Evolutionary conservation across 768 basidiomycete species (phyloP).

Genomic region (Dictyophora rubrovolvata): DNA sequence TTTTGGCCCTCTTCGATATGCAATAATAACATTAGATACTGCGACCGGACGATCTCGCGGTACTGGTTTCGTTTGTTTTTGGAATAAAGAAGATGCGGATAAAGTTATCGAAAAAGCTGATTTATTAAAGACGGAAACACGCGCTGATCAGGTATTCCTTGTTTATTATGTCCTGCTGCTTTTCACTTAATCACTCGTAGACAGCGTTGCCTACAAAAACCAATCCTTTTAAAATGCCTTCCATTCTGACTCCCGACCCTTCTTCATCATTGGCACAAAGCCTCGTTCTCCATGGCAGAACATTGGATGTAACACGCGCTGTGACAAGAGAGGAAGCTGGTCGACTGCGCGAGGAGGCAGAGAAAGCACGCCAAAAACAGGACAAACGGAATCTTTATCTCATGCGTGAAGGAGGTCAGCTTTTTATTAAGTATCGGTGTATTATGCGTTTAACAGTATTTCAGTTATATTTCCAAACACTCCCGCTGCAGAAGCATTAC

Average conservation of each 20-base stretch:
- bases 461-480: conserved; percentile 86
- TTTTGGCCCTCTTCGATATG: conserved; percentile 90
- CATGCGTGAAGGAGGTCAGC: conserved; percentile 86
- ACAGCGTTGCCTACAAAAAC: conserved; percentile 29
- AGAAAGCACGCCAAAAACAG: conserved; percentile 73
- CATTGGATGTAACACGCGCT: conserved; percentile 82
- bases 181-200: neutral
- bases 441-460: neutral
- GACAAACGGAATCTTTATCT: conserved; percentile 96
- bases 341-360: conserved; percentile 81
- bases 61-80: conserved; percentile 95
- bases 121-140: conserved; percentile 53
- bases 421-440: neutral
- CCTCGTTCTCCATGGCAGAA: conserved; percentile 85
- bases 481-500: conserved; percentile 62
- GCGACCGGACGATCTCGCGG: conserved; percentile 82
- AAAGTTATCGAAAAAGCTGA: conserved; percentile 76
- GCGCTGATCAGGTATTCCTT: conserved; percentile 11
- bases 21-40: conserved; percentile 77
- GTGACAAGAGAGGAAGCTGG: conserved; percentile 85
- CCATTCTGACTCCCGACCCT: conserved; percentile 89
- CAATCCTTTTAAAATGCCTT: conserved; percentile 81
- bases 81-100: conserved; percentile 87
- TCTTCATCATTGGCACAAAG: conserved; percentile 73
- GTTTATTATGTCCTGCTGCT: neutral